phyloP scores from a whole-genome alignment of 768 basidiomycete genomes.

The Filobasidium wieringae region DNA sequence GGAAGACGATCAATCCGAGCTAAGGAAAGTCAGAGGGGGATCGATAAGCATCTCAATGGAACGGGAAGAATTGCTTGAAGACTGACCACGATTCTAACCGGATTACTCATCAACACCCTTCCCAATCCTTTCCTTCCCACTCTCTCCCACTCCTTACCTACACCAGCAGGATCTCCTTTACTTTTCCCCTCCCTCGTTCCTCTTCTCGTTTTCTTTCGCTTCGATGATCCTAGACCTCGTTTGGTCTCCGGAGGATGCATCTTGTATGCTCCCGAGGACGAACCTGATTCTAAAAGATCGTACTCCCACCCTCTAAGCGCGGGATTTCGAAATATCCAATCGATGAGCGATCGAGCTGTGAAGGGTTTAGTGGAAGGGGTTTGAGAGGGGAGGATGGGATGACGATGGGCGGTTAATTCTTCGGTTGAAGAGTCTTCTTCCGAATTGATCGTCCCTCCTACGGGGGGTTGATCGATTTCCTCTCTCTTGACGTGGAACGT shows the following conservation, averaged over 20 bases:
- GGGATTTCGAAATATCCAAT: no score
- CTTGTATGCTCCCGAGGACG: neutral
- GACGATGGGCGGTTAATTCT: no score
- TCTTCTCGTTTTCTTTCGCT: neutral
- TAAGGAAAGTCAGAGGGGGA: neutral
- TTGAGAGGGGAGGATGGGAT: no score
- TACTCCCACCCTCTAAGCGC: no score
- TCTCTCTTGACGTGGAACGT: no score
- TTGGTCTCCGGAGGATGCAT: neutral
- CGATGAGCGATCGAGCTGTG: no score
- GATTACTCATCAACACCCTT: neutral
- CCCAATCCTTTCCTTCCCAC: neutral
- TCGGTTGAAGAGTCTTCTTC: no score
- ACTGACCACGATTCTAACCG: neutral
- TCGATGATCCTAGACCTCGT: no score
- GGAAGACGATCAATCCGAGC: constrained; percentile 57
- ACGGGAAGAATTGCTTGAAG: neutral
- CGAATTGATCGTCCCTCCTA: no score
- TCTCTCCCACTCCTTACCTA: neutral
- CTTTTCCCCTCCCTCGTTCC: neutral
- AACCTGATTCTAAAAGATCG: neutral
- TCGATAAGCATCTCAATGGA: neutral
- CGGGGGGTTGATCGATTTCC: no score
- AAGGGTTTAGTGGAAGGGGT: no score
- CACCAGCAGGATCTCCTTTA: neutral